phyloP scores from a whole-genome alignment of 1,139 yeast genomes.

The Geotrichum siamense region DNA sequence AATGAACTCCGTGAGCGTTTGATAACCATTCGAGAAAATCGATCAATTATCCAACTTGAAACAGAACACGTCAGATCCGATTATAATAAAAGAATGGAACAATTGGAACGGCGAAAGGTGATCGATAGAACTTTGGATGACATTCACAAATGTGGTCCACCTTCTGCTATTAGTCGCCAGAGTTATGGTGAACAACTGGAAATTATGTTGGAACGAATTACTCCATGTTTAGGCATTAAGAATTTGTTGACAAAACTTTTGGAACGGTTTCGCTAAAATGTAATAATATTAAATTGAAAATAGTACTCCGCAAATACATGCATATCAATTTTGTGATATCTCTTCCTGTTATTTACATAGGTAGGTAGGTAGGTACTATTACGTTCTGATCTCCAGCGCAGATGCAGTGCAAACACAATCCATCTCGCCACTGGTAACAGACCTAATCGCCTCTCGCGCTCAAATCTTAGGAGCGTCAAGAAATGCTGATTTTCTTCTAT shows the following conservation, averaged over 20 bases:
- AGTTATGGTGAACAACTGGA: neutral
- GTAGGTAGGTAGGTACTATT: too few relatives aligned
- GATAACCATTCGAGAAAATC: conserved; percentile 22
- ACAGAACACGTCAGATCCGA: conserved; percentile 19
- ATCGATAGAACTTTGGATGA: conserved; percentile 1
- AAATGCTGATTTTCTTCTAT: too few relatives aligned
- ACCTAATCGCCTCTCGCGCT: too few relatives aligned
- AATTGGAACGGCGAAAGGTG: neutral
- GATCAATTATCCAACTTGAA: conserved; percentile 20
- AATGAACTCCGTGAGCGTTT: conserved; percentile 22
- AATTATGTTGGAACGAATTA: neutral
- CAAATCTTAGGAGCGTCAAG: too few relatives aligned
- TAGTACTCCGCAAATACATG: too few relatives aligned
- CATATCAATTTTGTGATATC: too few relatives aligned
- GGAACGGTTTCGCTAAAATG: neutral
- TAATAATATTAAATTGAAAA: too few relatives aligned
- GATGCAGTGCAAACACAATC: too few relatives aligned
- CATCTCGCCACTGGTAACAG: too few relatives aligned
- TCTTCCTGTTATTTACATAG: too few relatives aligned
- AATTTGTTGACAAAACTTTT: neutral
- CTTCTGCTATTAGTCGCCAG: neutral
- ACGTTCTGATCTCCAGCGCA: too few relatives aligned
- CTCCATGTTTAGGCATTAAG: neutral
- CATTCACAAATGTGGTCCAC: neutral
- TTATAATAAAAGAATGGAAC: neutral